Percentiles rank a stretch among this genome's conserved stretches.
Evolutionary conservation across 2,329 filamentous ascomycete species (phyloP).

Genomic region (Diaporthe vexans): DNA sequence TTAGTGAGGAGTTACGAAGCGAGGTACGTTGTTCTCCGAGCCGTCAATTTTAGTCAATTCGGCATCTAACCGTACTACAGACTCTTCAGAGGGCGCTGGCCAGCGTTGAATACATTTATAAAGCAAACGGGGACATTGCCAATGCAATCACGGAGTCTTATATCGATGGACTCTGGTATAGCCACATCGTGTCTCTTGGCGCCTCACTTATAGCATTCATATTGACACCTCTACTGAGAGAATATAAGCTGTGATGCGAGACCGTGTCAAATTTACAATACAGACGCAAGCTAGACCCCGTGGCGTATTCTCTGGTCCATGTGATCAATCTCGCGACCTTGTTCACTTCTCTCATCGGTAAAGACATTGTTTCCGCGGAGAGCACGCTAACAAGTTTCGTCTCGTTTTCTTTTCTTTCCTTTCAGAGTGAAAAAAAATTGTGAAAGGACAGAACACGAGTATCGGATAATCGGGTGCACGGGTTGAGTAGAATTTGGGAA

Average conservation of each 20-base stretch:
- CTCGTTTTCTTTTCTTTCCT: too few species aligned
- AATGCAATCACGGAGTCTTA: slow-evolving; percentile 51
- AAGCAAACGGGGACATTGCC: slow-evolving; percentile 45
- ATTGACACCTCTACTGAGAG: slow-evolving; percentile 47
- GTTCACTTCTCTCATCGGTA: neutral
- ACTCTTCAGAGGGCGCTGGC: slow-evolving; percentile 51
- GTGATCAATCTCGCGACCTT: neutral
- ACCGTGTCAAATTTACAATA: neutral
- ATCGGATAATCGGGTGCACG: too few species aligned
- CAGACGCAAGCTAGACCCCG: neutral
- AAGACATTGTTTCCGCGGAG: neutral
- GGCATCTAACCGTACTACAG: slow-evolving; percentile 40
- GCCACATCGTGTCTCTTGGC: slow-evolving; percentile 51
- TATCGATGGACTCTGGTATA: slow-evolving; percentile 53
- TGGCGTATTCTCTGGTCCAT: neutral
- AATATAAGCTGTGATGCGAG: slow-evolving; percentile 44
- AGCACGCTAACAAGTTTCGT: neutral
- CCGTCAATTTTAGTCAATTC: neutral
- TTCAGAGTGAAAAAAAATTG: neutral
- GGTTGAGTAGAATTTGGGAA: too few species aligned
- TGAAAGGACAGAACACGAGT: neutral
- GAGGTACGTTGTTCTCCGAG: slow-evolving; percentile 42
- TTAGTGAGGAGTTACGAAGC: slow-evolving; percentile 42
- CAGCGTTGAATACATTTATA: slow-evolving; percentile 51
- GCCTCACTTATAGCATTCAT: slow-evolving; percentile 47